Percentiles rank a stretch among this genome's conserved stretches.
phyloP scores from a whole-genome alignment of 164 flowering plant species.

The Nymphaea thermarum region DNA sequence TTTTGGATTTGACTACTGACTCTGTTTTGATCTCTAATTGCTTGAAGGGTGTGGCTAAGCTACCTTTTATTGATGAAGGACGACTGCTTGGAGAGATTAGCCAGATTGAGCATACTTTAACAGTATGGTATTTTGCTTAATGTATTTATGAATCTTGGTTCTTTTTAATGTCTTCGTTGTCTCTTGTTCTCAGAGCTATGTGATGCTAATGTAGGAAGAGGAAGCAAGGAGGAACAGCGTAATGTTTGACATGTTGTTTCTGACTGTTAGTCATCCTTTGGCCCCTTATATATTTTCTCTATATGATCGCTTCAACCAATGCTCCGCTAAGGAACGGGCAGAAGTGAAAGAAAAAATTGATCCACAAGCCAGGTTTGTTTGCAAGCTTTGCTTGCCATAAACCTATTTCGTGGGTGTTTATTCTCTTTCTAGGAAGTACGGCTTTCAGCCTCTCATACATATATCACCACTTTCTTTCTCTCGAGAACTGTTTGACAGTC shows the following conservation, averaged over 20 bases:
- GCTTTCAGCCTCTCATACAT: too few relatives aligned
- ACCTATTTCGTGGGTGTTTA: background rate
- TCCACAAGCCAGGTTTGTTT: slow-evolving; percentile 63
- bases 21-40: background rate
- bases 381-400: background rate
- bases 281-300: slow-evolving; percentile 82
- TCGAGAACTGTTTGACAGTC: too few relatives aligned
- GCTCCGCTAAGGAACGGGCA: slow-evolving; percentile 40
- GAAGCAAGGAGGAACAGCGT: slow-evolving; percentile 79
- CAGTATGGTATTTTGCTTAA: slow-evolving; percentile 30
- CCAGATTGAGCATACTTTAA: slow-evolving; percentile 70
- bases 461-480: too few relatives aligned
- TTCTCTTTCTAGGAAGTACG: background rate
- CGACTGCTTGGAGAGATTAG: slow-evolving; percentile 77
- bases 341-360: slow-evolving; percentile 51
- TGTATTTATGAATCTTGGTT: background rate
- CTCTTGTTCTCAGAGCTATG: background rate
- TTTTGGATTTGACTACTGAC: background rate
- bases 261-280: slow-evolving; percentile 60
- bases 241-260: slow-evolving; percentile 84
- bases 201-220: slow-evolving; percentile 48
- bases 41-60: slow-evolving; percentile 80
- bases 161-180: background rate
- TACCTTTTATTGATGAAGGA: slow-evolving; percentile 91
- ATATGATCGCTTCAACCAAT: slow-evolving; percentile 52